Conservation (phyloP, 148 eudicot genomes). For the Camellia japonica region DNA sequence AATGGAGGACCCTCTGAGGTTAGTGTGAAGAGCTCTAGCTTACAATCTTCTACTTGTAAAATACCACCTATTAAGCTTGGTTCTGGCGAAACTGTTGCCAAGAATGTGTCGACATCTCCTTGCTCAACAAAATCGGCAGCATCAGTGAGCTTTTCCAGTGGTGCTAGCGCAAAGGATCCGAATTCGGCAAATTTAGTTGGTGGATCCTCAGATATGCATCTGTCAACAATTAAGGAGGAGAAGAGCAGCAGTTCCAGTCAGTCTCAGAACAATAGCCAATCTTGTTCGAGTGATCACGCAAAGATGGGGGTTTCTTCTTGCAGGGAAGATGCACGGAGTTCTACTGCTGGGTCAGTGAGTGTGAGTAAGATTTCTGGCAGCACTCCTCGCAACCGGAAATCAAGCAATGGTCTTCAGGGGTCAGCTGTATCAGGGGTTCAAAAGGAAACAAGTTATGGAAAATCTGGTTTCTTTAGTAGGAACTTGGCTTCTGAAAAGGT, state of each 20-base stretch:
- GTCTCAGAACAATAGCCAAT: slow-evolving; percentile 63
- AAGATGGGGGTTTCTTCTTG: slow-evolving; percentile 42
- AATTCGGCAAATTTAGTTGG: slow-evolving; percentile 21
- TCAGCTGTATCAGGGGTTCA: slow-evolving; percentile 32
- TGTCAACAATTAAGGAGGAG: slow-evolving; percentile 52
- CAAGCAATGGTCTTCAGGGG: slow-evolving; percentile 33
- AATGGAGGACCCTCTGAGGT: slow-evolving; percentile 57
- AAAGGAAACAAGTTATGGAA: slow-evolving; percentile 41
- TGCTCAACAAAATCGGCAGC: slow-evolving; percentile 37
- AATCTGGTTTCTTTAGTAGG: slow-evolving; percentile 29
- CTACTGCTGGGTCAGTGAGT: slow-evolving; percentile 46
- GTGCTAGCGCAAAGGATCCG: slow-evolving; percentile 40
- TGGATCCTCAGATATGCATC: slow-evolving; percentile 48
- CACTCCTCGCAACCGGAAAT: slow-evolving; percentile 39
- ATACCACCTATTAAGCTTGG: slow-evolving; percentile 42
- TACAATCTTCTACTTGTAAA: slow-evolving; percentile 51
- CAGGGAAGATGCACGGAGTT: slow-evolving; percentile 60
- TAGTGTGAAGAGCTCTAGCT: slow-evolving; percentile 41
- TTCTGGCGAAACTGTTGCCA: slow-evolving; percentile 44
- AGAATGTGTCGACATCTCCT: slow-evolving; percentile 43
- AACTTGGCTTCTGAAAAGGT: slow-evolving; percentile 44
- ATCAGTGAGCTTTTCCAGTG: slow-evolving; percentile 24
- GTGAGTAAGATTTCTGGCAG: slow-evolving; percentile 37
- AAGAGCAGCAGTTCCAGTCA: slow-evolving; percentile 76
- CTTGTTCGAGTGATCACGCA: slow-evolving; percentile 59